Conservation (phyloP, 208 protist genomes). For the Strigomonas culicis region DNA sequence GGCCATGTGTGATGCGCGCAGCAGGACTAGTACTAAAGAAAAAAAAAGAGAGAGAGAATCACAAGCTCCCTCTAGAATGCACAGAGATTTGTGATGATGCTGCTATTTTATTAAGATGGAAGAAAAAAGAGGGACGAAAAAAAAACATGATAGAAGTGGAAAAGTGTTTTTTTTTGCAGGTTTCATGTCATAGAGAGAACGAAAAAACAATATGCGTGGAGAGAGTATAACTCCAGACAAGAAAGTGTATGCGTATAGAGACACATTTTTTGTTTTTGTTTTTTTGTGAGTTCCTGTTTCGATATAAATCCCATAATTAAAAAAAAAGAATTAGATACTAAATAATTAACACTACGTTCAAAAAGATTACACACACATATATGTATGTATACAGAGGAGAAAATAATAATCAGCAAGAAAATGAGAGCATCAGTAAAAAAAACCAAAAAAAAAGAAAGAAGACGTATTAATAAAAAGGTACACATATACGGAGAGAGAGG, state of each 20-base stretch:
- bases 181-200: neutral
- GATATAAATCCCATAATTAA: conserved; percentile 2
- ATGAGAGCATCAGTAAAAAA: neutral
- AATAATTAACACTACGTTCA: neutral
- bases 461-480: neutral
- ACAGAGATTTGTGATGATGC: no score
- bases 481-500: conserved; percentile 4
- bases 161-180: conserved; percentile 3
- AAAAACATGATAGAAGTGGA: no score
- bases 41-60: no score
- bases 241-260: neutral
- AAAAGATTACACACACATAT: neutral
- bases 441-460: conserved; percentile 12
- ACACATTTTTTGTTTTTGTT: neutral
- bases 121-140: no score
- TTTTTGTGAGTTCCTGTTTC: no score
- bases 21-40: no score
- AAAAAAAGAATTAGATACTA: neutral
- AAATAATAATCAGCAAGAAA: neutral
- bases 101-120: no score
- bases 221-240: neutral
- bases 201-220: conserved; percentile 4
- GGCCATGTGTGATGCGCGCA: no score
- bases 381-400: neutral
- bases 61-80: no score